Evolutionary conservation across 78 protist species (phyloP).

Genomic region (Dictyostelium intermedium): DNA sequence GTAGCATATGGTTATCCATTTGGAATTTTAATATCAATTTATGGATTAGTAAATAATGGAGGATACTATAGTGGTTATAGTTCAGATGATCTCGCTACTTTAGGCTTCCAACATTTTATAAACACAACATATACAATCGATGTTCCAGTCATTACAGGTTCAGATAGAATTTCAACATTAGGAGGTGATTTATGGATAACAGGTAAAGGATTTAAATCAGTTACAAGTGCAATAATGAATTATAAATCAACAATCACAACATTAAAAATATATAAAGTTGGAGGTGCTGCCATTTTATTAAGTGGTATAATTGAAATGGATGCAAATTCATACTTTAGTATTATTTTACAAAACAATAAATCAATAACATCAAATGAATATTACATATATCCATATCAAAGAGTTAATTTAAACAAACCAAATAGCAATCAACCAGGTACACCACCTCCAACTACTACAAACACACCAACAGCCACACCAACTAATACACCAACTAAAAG

Average conservation of each 20-base stretch:
- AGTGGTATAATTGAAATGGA: background rate
- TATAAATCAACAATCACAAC: background rate
- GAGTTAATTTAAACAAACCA: background rate
- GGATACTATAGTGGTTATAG: background rate
- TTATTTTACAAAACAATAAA: no score
- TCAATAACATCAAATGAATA: background rate
- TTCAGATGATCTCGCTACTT: background rate
- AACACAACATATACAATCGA: background rate
- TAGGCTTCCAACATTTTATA: background rate
- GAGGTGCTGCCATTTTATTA: background rate
- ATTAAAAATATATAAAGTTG: background rate
- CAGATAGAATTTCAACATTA: background rate
- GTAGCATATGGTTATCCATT: background rate
- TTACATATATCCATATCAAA: background rate
- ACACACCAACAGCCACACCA: background rate
- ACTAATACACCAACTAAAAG: background rate
- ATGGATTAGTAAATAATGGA: background rate
- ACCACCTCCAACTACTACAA: background rate
- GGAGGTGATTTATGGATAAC: background rate
- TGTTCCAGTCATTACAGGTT: background rate
- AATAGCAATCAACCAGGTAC: background rate
- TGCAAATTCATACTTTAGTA: background rate
- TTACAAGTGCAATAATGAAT: background rate
- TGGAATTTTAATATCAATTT: background rate
- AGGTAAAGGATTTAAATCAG: background rate